Conservation (phyloP, 768 basidiomycete species). For the Strobilomyces confusus region DNA sequence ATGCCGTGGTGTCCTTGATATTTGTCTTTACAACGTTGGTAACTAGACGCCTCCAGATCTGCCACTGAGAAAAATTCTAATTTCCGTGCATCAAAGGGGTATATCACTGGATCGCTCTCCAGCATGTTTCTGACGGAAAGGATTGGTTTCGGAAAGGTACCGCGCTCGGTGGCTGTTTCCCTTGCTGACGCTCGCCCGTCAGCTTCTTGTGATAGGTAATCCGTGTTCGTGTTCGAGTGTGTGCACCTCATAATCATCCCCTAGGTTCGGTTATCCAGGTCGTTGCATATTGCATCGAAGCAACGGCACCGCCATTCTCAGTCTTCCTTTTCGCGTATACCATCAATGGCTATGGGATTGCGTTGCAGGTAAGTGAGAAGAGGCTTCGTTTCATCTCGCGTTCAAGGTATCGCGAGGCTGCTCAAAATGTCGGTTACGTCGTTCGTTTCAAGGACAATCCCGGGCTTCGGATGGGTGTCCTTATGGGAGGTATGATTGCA, state of each 20-base stretch:
- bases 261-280: slow-evolving; percentile 2
- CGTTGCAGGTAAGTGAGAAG: not conserved
- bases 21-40: slow-evolving; percentile 48
- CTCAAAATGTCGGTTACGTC: slow-evolving; percentile 41
- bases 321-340: slow-evolving; percentile 1
- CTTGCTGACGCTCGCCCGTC: not conserved
- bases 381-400: slow-evolving; percentile 20
- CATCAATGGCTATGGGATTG: slow-evolving; percentile 4
- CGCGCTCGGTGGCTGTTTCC: not conserved
- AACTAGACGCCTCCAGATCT: slow-evolving; percentile 6
- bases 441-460: slow-evolving; percentile 36
- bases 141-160: slow-evolving; percentile 39
- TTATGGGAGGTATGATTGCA: slow-evolving; percentile 45
- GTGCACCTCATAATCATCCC: slow-evolving; percentile 18
- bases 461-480: slow-evolving; percentile 32
- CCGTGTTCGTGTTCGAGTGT: slow-evolving; percentile 30
- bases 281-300: not conserved
- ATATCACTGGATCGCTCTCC: slow-evolving; percentile 37
- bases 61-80: not conserved
- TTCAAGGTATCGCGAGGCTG: slow-evolving; percentile 27
- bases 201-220: slow-evolving; percentile 39
- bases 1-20: slow-evolving; percentile 50
- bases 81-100: slow-evolving; percentile 27
- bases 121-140: slow-evolving; percentile 43
- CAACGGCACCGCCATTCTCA: not conserved